A percentile compares a stretch with the other conserved stretches of the same genome.
Conservation (phyloP, 2,329 filamentous ascomycete species). For the Tolypocladium pustulatum region DNA sequence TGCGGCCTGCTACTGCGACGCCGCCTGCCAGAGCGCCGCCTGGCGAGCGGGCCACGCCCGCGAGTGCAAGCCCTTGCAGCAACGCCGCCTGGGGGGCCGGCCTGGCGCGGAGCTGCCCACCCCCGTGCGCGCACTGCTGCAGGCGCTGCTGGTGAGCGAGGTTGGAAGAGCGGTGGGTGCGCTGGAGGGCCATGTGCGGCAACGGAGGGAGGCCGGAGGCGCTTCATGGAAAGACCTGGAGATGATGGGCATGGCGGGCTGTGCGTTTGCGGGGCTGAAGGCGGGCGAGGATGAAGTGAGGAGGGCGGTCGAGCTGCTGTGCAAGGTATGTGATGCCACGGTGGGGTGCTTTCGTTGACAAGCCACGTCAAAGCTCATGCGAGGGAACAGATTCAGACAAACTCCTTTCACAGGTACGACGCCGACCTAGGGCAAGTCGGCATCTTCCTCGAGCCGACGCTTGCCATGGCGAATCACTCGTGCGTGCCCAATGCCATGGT, state of each 20-base stretch:
- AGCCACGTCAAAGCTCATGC: not conserved
- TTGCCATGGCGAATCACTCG: conserved; percentile 53
- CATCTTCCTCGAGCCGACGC: conserved; percentile 42
- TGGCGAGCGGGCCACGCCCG: conserved; percentile 41
- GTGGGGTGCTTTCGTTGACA: not conserved
- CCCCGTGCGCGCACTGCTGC: conserved; percentile 41
- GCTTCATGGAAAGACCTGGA: conserved; percentile 36
- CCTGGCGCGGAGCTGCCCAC: conserved; percentile 34
- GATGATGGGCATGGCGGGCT: conserved; percentile 33
- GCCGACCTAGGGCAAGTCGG: conserved; percentile 40
- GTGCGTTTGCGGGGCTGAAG: conserved; percentile 30
- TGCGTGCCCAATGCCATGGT: conserved; percentile 51
- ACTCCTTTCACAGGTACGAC: conserved; percentile 48
- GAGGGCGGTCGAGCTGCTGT: conserved; percentile 36
- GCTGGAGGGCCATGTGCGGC: conserved; percentile 34
- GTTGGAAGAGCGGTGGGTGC: conserved; percentile 20
- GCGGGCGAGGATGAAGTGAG: conserved; percentile 22
- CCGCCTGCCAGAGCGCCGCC: conserved; percentile 41
- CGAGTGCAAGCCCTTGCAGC: conserved; percentile 40
- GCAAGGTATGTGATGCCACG: conserved; percentile 35
- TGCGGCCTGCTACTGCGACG: conserved; percentile 42
- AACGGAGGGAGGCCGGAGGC: conserved; percentile 21
- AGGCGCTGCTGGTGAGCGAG: conserved; percentile 32
- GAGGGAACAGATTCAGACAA: conserved; percentile 42
- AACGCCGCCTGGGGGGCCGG: conserved; percentile 9